phyloP scores from a whole-genome alignment of 768 basidiomycete species.

The Trametes elegans region DNA sequence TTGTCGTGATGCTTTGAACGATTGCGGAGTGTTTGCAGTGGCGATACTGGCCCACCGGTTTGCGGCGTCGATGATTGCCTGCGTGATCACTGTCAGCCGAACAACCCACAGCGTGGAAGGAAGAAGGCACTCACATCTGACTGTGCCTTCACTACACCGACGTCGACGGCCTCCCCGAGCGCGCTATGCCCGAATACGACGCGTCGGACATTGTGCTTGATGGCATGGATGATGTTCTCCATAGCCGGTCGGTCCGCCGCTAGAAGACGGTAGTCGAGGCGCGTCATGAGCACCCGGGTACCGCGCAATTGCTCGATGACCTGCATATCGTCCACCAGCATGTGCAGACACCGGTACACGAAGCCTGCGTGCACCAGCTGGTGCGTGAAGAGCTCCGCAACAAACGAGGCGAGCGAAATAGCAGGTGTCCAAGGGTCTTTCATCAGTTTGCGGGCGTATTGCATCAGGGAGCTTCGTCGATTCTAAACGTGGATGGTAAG shows the following conservation, averaged over 20 bases:
- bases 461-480: neutral
- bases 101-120: no score
- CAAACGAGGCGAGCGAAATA: neutral
- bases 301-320: conserved; percentile 21
- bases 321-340: conserved; percentile 3
- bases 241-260: neutral
- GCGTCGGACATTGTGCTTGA: neutral
- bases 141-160: neutral
- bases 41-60: no score
- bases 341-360: conserved; percentile 5
- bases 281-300: conserved; percentile 8
- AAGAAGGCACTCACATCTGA: neutral
- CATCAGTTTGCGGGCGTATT: neutral
- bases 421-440: neutral
- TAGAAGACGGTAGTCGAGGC: neutral
- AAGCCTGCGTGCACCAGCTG: neutral
- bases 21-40: no score
- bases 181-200: conserved; percentile 1
- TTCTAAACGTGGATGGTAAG: neutral
- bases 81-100: neutral
- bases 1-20: no score
- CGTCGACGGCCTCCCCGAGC: neutral
- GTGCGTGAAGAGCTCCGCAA: conserved; percentile 11
- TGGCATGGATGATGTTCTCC: neutral
- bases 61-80: neutral